A percentile compares a stretch with the other conserved stretches of the same genome.
Conservation (phyloP, 306 rosid species). For the Citrullus amarus region DNA sequence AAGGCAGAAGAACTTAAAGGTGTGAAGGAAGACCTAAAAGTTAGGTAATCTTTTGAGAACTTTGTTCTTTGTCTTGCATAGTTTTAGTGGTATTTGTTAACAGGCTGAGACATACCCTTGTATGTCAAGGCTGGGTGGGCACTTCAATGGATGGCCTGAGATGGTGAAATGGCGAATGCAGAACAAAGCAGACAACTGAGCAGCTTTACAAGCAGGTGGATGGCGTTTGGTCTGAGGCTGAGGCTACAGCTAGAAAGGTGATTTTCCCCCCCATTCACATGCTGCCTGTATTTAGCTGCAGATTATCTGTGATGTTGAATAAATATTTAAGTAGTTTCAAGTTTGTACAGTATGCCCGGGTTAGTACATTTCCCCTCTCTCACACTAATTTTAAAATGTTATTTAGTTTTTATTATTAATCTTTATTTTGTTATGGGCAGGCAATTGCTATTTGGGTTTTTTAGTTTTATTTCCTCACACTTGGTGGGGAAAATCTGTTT, state of each 20-base stretch:
- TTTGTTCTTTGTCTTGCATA: neutral
- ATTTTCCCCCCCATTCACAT: neutral
- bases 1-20: constrained; percentile 71
- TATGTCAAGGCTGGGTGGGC: constrained; percentile 90
- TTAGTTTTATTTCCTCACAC: neutral
- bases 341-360: neutral
- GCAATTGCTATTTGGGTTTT: neutral
- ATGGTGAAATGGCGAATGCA: constrained; percentile 87
- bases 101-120: constrained; percentile 90
- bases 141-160: constrained; percentile 69
- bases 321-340: neutral
- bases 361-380: neutral
- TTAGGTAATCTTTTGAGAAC: constrained; percentile 36
- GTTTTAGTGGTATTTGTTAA: constrained; percentile 16
- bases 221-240: constrained; percentile 83
- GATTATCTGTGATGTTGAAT: neutral
- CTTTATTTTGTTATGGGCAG: neutral
- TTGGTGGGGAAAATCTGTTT: neutral
- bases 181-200: constrained; percentile 91
- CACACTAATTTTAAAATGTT: neutral
- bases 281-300: neutral
- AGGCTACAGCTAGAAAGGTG: constrained; percentile 78
- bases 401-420: neutral
- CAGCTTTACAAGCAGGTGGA: constrained; percentile 81
- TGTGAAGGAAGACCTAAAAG: constrained; percentile 63